Percentiles rank a stretch among this genome's conserved stretches.
Conservation (phyloP, 805 yeast species). For the Candida sanyiensis region DNA sequence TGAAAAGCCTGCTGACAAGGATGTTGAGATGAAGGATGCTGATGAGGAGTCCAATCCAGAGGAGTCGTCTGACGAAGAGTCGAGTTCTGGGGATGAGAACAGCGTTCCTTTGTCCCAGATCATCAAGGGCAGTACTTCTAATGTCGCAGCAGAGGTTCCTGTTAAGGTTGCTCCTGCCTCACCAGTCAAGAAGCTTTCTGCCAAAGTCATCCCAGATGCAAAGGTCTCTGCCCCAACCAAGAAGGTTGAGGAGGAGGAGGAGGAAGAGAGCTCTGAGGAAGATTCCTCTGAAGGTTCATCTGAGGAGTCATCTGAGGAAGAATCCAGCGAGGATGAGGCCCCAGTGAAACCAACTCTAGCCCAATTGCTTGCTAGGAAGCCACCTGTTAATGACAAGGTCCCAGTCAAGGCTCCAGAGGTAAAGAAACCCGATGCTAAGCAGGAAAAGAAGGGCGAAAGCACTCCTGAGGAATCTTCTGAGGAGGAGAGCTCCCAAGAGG, state of each 20-base stretch:
- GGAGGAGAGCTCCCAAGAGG: conserved; percentile 2
- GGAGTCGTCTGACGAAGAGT: background rate
- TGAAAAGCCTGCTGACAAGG: too few species aligned
- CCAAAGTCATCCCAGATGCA: too few species aligned
- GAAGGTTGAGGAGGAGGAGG: background rate
- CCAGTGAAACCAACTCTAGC: background rate
- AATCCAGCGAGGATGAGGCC: background rate
- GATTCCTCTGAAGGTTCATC: background rate
- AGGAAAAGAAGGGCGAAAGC: too few species aligned
- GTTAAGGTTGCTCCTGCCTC: background rate
- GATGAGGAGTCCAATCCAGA: conserved; percentile 3
- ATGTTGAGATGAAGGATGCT: conserved; percentile 7
- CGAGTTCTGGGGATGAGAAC: conserved; percentile 2
- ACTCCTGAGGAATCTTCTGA: too few species aligned
- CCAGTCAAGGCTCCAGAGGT: conserved; percentile 22
- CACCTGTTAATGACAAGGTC: too few species aligned
- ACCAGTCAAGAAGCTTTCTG: background rate
- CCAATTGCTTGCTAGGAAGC: conserved; percentile 1
- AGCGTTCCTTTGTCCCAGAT: background rate
- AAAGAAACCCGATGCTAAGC: conserved; percentile 11
- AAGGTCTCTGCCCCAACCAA: background rate
- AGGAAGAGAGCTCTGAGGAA: background rate
- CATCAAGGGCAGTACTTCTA: background rate
- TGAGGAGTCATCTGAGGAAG: conserved; percentile 1
- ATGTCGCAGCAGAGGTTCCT: too few species aligned